Conservation (phyloP, 106 monocot species). For the Acanthochlamys bracteata region DNA sequence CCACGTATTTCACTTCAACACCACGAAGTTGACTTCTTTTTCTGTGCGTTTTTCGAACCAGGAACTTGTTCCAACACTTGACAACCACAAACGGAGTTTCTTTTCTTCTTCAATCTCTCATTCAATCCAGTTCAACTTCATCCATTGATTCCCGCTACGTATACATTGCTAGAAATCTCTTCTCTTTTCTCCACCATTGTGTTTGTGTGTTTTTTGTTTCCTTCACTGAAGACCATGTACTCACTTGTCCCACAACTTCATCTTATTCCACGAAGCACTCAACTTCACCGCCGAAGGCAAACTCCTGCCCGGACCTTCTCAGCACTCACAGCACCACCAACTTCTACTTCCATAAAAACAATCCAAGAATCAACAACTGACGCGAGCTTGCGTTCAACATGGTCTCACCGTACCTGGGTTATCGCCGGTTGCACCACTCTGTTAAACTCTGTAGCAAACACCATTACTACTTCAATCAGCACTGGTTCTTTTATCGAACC, state of each 20-base stretch:
- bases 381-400: conserved; percentile 36
- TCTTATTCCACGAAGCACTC: neutral
- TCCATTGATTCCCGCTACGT: too few relatives aligned
- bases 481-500: conserved; percentile 13
- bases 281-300: neutral
- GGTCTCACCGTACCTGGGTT: conserved; percentile 52
- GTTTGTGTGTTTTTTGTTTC: neutral
- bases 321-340: neutral
- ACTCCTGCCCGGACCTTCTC: neutral
- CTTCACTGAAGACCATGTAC: neutral
- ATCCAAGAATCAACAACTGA: neutral
- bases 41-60: too few relatives aligned
- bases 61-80: too few relatives aligned
- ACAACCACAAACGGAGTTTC: too few relatives aligned
- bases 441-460: conserved; percentile 20
- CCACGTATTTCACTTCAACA: too few relatives aligned
- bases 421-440: conserved; percentile 32
- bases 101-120: too few relatives aligned
- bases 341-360: neutral
- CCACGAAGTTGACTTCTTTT: too few relatives aligned
- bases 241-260: neutral
- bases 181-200: too few relatives aligned
- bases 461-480: conserved; percentile 8
- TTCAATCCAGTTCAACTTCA: too few relatives aligned
- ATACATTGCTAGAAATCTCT: too few relatives aligned